Evolutionary conservation across 768 basidiomycete genomes (phyloP).

Genomic region (Pleurotus tuoliensis): DNA sequence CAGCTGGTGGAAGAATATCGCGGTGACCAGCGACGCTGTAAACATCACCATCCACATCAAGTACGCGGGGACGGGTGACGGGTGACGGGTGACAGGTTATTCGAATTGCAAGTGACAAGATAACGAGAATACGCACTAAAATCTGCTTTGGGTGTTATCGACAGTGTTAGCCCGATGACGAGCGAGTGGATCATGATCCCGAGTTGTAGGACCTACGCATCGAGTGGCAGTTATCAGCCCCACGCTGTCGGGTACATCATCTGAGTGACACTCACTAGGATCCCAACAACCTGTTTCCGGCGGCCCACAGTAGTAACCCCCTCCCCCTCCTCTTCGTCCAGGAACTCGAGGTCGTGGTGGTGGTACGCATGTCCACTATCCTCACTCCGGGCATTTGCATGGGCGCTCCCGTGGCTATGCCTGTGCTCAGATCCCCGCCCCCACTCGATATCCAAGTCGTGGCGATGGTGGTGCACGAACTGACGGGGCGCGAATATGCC

Average conservation of each 20-base stretch:
- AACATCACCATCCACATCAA: neutral
- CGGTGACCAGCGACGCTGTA: slow-evolving; percentile 66
- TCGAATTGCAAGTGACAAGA: too few relatives aligned
- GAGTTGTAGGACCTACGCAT: slow-evolving; percentile 64
- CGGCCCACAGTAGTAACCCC: slow-evolving; percentile 39
- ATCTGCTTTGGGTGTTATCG: slow-evolving; percentile 61
- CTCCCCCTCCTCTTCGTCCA: slow-evolving; percentile 9
- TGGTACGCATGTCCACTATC: neutral
- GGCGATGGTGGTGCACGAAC: neutral
- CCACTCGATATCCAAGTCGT: neutral
- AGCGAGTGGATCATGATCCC: slow-evolving; percentile 86
- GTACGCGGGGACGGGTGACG: neutral
- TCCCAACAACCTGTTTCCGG: slow-evolving; percentile 67
- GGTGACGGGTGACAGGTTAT: neutral
- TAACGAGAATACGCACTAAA: slow-evolving; percentile 49
- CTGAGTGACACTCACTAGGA: slow-evolving; percentile 46
- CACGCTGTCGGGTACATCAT: too few relatives aligned
- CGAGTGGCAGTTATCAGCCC: too few relatives aligned
- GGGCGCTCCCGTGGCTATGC: neutral
- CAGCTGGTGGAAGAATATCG: slow-evolving; percentile 78
- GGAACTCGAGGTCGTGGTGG: neutral
- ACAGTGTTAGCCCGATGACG: slow-evolving; percentile 74
- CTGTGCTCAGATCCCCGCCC: neutral
- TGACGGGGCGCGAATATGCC: slow-evolving; percentile 1
- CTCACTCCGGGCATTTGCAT: too few relatives aligned